A percentile compares a stretch with the other conserved stretches of the same genome.
Conservation (phyloP, 73 alveolate species). For the Paramecium caudatum region DNA sequence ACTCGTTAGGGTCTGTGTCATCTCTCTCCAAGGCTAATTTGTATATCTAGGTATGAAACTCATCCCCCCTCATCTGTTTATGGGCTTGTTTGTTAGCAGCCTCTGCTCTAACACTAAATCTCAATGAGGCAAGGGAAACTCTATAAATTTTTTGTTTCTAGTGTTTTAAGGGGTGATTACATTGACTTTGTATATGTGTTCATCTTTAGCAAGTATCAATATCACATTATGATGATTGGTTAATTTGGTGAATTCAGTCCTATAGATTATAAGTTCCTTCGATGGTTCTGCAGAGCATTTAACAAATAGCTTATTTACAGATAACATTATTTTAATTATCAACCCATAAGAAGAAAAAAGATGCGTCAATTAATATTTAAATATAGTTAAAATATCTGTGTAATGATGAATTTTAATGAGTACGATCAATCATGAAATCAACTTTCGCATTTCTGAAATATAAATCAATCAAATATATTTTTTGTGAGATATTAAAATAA, state of each 20-base stretch:
- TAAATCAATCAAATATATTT: too few species aligned
- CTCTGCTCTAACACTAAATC: slow-evolving; percentile 12
- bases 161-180: background rate
- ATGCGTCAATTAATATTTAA: background rate
- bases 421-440: slow-evolving; percentile 34
- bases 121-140: background rate
- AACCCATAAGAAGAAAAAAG: slow-evolving; percentile 35
- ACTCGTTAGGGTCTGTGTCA: slow-evolving; percentile 59
- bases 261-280: slow-evolving; percentile 13
- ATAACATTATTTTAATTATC: background rate
- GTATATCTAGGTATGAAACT: slow-evolving; percentile 57
- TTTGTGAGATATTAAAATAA: too few species aligned
- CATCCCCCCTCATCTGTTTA: slow-evolving; percentile 56
- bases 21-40: slow-evolving; percentile 56
- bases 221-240: slow-evolving; percentile 2
- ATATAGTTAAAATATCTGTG: background rate
- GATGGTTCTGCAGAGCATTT: background rate
- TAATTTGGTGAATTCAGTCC: slow-evolving; percentile 48
- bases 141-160: slow-evolving; percentile 40
- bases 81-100: background rate
- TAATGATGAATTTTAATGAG: slow-evolving; percentile 52
- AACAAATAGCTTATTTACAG: slow-evolving; percentile 49
- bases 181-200: slow-evolving; percentile 31
- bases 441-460: slow-evolving; percentile 47
- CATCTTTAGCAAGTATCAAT: slow-evolving; percentile 5